Evolutionary conservation across 2,329 filamentous ascomycete species (phyloP).

Genomic region (Ophiocordyceps unilateralis): DNA sequence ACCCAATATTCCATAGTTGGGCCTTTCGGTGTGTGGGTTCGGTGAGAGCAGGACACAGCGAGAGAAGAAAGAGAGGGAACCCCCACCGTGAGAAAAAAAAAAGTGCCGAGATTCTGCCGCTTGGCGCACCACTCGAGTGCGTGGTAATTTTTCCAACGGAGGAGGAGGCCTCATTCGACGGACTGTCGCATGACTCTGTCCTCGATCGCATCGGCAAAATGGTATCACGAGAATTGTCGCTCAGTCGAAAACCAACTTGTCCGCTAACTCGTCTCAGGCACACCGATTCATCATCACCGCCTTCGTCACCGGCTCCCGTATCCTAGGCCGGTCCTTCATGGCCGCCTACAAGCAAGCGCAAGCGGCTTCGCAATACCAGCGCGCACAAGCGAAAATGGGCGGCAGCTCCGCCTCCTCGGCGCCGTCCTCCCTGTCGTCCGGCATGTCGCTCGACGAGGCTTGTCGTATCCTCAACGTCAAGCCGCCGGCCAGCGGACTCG

Average conservation of each 20-base stretch:
- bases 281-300: conserved; percentile 82
- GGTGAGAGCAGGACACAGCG: too few relatives aligned
- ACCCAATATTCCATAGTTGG: neutral
- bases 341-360: conserved; percentile 94
- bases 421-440: conserved; percentile 40
- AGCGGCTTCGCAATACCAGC: conserved; percentile 68
- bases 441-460: conserved; percentile 87
- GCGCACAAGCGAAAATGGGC: conserved; percentile 47
- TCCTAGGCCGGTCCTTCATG: conserved; percentile 79
- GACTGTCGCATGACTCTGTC: conserved; percentile 3
- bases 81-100: too few relatives aligned
- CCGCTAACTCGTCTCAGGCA: conserved; percentile 31
- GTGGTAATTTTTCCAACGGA: neutral
- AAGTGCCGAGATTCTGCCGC: too few relatives aligned
- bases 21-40: too few relatives aligned
- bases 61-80: too few relatives aligned
- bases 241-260: neutral
- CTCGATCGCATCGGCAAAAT: conserved; percentile 8
- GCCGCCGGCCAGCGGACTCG: conserved; percentile 55
- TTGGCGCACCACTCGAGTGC: too few relatives aligned
- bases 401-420: conserved; percentile 33
- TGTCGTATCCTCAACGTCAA: conserved; percentile 96
- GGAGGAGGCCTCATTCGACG: conserved; percentile 6
- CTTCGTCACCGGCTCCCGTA: conserved; percentile 75
- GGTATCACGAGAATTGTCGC: conserved; percentile 8